Conservation (phyloP, 2,329 filamentous ascomycete genomes). For the Fusarium kyushuense region DNA sequence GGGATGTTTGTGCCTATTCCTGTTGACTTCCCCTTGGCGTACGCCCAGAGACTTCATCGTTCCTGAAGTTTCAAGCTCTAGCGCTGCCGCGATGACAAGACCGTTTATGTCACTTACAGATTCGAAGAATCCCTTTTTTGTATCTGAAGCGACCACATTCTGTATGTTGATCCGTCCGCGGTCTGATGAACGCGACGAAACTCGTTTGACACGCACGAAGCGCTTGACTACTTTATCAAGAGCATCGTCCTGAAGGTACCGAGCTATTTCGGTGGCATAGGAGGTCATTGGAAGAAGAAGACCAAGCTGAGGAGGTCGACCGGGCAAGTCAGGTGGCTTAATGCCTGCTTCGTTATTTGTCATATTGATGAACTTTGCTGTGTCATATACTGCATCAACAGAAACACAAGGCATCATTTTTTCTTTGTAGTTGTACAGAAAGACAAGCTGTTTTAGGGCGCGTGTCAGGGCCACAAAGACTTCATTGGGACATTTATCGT, state of each 20-base stretch:
- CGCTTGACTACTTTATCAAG: constrained; percentile 33
- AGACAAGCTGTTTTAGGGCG: constrained; percentile 47
- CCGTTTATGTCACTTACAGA: constrained; percentile 49
- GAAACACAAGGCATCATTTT: constrained; percentile 45
- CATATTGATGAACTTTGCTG: constrained; percentile 27
- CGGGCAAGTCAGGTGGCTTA: constrained; percentile 5
- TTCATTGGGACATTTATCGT: constrained; percentile 49
- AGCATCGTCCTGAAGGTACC: constrained; percentile 43
- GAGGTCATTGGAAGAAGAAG: constrained; percentile 22
- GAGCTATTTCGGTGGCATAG: constrained; percentile 39
- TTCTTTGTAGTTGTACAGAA: constrained; percentile 38
- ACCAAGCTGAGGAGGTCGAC: constrained; percentile 27
- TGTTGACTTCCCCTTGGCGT: not conserved
- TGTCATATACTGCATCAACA: constrained; percentile 29
- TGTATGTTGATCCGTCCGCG: constrained; percentile 34
- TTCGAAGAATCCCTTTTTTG: constrained; percentile 34
- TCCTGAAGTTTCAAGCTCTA: constrained; percentile 37
- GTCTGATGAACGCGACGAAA: constrained; percentile 13
- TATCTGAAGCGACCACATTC: constrained; percentile 32
- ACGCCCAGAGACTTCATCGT: constrained; percentile 34
- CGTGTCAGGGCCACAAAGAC: constrained; percentile 50
- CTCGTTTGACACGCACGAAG: constrained; percentile 27
- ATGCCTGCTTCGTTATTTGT: not conserved
- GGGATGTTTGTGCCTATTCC: not conserved
- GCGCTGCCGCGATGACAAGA: constrained; percentile 45